Base-by-base conservation (phyloP, 495 filamentous ascomycete species). In the Lentithecium fluviatile region DNA sequence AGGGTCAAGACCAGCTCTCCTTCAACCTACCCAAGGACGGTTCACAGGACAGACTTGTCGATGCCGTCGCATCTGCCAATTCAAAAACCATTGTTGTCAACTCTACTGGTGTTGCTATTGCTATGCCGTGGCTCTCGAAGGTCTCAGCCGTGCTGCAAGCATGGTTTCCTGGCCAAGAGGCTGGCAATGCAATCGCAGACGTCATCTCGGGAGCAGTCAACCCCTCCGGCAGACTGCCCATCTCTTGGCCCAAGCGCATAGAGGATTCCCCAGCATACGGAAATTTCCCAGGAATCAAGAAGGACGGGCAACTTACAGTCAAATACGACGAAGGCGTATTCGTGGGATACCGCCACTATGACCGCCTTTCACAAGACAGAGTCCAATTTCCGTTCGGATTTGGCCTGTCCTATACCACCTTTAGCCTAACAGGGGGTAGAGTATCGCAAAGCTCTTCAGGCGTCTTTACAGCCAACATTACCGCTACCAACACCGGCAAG, bases 121-220 rank as follows among this genome's bases (percentile, higher is more conserved):
- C 50, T 10, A 56, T 68, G 55, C 56, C 60, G 2, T 63, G 52
- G 49, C 38, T 60, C 13, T 45, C 43, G 6, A 61, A 60, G 17
- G 61, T 64, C 26, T 20, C 45, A 5, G 65, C 49, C 15, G 56
- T 68, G 13, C 2, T 68, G 0, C 61, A 64, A 37, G 54, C 55
- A 2, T 64, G 56, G 55, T 65, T 56, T 36, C 61, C 65, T 5
- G 65, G 65, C 12, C 65, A 68, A 46, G 65, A 68, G 36, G 60
- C 60, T 12, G 65, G 65, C 0, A 84, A 87, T 64, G 81, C 79
- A 36, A 77, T 88, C 40, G 83, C 81, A 0, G 80, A 83, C 53
- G 74, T 85, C 8, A 73, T 85, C 1, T 78, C 80, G 40, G 82
- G 83, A 26, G 63, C 73, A 25, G 77, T 79, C 25, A 85, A 83